phyloP scores from a whole-genome alignment of 768 basidiomycete species.

The Leccinum uliginosum region DNA sequence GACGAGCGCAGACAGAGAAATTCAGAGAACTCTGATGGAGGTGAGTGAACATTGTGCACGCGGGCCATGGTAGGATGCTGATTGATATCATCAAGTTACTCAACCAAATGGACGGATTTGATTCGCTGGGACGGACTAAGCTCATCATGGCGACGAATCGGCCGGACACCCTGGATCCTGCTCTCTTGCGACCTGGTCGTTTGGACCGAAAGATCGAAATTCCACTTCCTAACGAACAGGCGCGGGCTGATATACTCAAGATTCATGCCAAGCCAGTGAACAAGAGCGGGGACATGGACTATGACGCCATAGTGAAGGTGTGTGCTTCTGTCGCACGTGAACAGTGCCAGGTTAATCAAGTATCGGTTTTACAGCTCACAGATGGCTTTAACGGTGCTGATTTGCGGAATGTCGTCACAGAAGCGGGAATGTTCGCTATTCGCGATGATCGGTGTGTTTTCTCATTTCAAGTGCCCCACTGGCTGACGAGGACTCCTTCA shows the following conservation, averaged over 20 bases:
- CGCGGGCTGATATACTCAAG: constrained; percentile 93
- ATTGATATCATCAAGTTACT: constrained; percentile 56
- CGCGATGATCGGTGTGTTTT: constrained; percentile 77
- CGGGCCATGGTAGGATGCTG: neutral
- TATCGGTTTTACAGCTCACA: constrained; percentile 49
- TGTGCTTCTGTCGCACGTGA: constrained; percentile 5
- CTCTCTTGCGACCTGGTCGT: constrained; percentile 91
- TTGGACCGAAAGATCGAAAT: constrained; percentile 98
- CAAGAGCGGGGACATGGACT: constrained; percentile 94
- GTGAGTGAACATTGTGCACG: constrained; percentile 30
- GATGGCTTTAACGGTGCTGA: constrained; percentile 97
- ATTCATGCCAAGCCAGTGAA: constrained; percentile 94
- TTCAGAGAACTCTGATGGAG: constrained; percentile 98
- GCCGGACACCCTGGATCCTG: constrained; percentile 96
- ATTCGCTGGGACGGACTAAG: constrained; percentile 91
- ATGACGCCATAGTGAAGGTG: constrained; percentile 96
- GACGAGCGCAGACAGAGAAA: constrained; percentile 96
- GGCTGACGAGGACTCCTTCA: constrained; percentile 22
- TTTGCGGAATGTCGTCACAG: constrained; percentile 90
- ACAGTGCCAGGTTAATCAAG: neutral
- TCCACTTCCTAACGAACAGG: constrained; percentile 95
- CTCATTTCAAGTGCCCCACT: neutral
- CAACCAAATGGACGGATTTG: constrained; percentile 99
- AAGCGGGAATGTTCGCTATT: constrained; percentile 98
- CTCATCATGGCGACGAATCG: constrained; percentile 99